Evolutionary conservation across 1,284 basidiomycete species (phyloP).

Genomic region (Schizophyllum amplum): DNA sequence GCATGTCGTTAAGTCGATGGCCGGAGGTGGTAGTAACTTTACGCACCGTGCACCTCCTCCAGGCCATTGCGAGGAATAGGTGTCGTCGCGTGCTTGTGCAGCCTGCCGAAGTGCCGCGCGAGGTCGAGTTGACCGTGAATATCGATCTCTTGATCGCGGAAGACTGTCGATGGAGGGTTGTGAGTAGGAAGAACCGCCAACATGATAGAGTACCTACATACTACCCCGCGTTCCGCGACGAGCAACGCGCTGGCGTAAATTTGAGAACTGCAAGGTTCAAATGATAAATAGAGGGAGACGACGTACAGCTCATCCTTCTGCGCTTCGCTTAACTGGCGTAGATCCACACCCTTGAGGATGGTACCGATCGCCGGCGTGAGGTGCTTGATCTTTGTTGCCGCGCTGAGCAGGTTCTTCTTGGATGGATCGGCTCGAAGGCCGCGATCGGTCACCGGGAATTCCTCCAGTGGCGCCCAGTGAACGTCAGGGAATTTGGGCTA

Average conservation of each 20-base stretch:
- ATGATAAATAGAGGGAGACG: not conserved
- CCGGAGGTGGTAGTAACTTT: slow-evolving; percentile 4
- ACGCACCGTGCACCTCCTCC: slow-evolving; percentile 71
- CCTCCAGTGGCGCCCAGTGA: slow-evolving; percentile 54
- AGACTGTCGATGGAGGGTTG: slow-evolving; percentile 43
- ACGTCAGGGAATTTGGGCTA: slow-evolving; percentile 62
- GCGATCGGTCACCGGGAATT: slow-evolving; percentile 54
- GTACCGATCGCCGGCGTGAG: slow-evolving; percentile 60
- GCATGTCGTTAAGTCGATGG: slow-evolving; percentile 2
- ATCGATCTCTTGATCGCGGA: slow-evolving; percentile 63
- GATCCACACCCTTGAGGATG: slow-evolving; percentile 55
- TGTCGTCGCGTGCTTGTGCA: slow-evolving; percentile 80
- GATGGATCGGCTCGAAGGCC: slow-evolving; percentile 51
- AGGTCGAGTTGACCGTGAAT: slow-evolving; percentile 68
- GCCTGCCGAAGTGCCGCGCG: slow-evolving; percentile 66
- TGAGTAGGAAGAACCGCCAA: not conserved
- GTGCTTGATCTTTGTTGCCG: slow-evolving; percentile 51
- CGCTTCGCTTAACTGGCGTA: slow-evolving; percentile 45
- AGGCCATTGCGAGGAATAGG: slow-evolving; percentile 67
- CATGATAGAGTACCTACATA: slow-evolving; percentile 37
- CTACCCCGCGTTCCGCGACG: slow-evolving; percentile 60
- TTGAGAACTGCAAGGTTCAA: slow-evolving; percentile 34
- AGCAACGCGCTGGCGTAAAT: too few relatives aligned
- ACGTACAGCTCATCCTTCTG: slow-evolving; percentile 64
- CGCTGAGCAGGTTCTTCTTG: slow-evolving; percentile 47